phyloP scores from a whole-genome alignment of 2,329 filamentous ascomycete genomes.

The Furcasterigmium furcatum region DNA sequence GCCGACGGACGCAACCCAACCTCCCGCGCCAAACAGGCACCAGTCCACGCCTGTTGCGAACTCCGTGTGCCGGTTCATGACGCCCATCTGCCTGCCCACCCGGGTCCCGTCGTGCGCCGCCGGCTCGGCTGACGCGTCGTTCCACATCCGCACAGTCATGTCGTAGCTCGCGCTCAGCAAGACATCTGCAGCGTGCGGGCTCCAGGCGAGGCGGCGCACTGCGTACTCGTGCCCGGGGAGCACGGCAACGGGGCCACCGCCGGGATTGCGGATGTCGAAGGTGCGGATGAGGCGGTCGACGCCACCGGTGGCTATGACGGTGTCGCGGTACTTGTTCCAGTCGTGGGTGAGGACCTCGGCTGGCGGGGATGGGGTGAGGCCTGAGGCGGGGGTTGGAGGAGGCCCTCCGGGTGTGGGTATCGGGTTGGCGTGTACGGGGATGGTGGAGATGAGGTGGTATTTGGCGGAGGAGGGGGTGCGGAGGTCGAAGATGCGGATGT shows the following conservation, averaged over 20 bases:
- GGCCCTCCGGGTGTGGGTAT: too few species aligned
- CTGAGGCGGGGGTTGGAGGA: conserved; percentile 34
- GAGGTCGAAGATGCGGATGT: conserved; percentile 88
- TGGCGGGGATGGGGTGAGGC: conserved; percentile 50
- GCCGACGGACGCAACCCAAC: conserved; percentile 90
- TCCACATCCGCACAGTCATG: conserved; percentile 96
- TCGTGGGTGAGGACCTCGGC: conserved; percentile 90
- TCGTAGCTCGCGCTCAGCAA: conserved; percentile 91
- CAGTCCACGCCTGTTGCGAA: conserved; percentile 96
- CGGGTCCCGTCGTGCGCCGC: conserved; percentile 30
- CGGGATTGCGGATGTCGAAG: conserved; percentile 82
- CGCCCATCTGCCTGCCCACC: conserved; percentile 69
- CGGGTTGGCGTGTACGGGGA: conserved; percentile 75
- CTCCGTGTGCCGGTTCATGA: conserved; percentile 92
- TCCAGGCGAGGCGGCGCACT: conserved; percentile 83
- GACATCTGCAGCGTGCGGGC: conserved; percentile 86
- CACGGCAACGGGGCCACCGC: conserved; percentile 67
- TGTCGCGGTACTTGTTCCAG: conserved; percentile 96
- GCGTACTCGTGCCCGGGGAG: conserved; percentile 90
- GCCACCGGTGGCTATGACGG: conserved; percentile 80
- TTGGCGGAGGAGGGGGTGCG: conserved; percentile 80
- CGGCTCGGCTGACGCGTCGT: conserved; percentile 55
- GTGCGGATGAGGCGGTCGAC: conserved; percentile 85
- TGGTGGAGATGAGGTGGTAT: conserved; percentile 79
- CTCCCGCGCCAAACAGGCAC: conserved; percentile 93